Evolutionary conservation across 805 yeast species (phyloP).

Genomic region (Cyberlindnera amylophila): DNA sequence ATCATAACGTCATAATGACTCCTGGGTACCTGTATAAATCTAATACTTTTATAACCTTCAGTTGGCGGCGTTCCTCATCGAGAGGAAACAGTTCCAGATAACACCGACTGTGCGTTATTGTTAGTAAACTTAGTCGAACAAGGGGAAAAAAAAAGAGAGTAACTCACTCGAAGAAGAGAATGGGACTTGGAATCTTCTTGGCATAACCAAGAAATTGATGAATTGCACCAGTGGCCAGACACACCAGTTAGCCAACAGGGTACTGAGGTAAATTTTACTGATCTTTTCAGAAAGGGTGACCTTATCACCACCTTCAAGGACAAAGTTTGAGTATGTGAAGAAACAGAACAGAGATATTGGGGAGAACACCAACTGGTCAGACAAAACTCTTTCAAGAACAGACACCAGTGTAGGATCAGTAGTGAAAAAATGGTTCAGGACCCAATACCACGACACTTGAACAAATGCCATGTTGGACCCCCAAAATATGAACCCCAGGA

Average conservation of each 20-base stretch:
- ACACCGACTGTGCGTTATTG: conserved; percentile 52
- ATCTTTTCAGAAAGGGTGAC: conserved; percentile 63
- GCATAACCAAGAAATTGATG: conserved; percentile 66
- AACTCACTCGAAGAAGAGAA: conserved; percentile 73
- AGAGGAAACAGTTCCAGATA: conserved; percentile 90
- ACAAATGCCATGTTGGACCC: conserved; percentile 78
- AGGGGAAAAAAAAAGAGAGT: neutral
- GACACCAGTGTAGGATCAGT: conserved; percentile 82
- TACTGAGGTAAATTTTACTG: conserved; percentile 59
- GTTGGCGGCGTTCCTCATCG: conserved; percentile 64
- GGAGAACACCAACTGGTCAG: conserved; percentile 87
- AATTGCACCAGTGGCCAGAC: conserved; percentile 86
- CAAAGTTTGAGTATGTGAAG: conserved; percentile 78
- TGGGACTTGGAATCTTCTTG: conserved; percentile 78
- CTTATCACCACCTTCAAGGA: conserved; percentile 70
- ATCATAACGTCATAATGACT: neutral
- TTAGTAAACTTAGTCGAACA: conserved; percentile 10
- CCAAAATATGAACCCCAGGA: conserved; percentile 81
- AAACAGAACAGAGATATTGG: conserved; percentile 80
- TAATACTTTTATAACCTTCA: too few species aligned
- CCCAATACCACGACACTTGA: conserved; percentile 86
- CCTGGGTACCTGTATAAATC: neutral
- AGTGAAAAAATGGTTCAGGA: conserved; percentile 71
- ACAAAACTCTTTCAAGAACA: conserved; percentile 78
- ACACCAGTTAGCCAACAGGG: conserved; percentile 62